Evolutionary conservation across 192 early-diverging fungal genomes (phyloP), one percentile per base, ranked within the genome.

Genomic region (Ambispora gerdemannii): DNA sequence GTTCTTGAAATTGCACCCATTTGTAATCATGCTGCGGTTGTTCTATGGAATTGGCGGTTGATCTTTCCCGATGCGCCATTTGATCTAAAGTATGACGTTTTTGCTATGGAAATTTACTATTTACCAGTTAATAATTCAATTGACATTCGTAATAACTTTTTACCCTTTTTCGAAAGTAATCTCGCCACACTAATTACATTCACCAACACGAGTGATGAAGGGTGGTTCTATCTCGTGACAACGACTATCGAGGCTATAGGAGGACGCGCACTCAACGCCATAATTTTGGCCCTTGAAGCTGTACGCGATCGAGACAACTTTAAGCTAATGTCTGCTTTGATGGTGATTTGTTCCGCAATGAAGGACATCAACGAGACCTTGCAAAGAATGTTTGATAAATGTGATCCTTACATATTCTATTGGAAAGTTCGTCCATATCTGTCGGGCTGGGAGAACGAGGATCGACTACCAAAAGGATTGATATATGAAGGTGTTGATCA

Each of bases 161-260:
- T n/a, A n/a, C n/a, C n/a, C n/a, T n/a, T n/a, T 65, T n/a, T 49
- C 22, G 22, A 38, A 63, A 87, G 83, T 72, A 98, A 98, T 80
- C 72, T 98, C 17, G 80, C 90, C 13, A 89, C 91, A 0, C 73
- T 94, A 67, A 82, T 90, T 56, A 95, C 92, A 8, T 95, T 94
- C 67, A 89, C 92, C 3, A 93, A 95, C 15, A 86, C 86, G 31
- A 83, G 88, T 59, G 96, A 98, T 77, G 95, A 98, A 84, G 87
- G 90, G 3, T 98, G 96, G 96, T 98, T 98, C 75, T 96, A 95
- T 80, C 83, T 98, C 30, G 88, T 96, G 56, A 92, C 93, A 10
- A 88, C 90, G 1, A 91, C 89, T 1, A 95, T 95, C 59, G 96
- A 98, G 68, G 85, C 89, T 15, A 83, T 82, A 17, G 93, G 91